Conservation (phyloP, 148 eudicot genomes). For the Drosera capensis region DNA sequence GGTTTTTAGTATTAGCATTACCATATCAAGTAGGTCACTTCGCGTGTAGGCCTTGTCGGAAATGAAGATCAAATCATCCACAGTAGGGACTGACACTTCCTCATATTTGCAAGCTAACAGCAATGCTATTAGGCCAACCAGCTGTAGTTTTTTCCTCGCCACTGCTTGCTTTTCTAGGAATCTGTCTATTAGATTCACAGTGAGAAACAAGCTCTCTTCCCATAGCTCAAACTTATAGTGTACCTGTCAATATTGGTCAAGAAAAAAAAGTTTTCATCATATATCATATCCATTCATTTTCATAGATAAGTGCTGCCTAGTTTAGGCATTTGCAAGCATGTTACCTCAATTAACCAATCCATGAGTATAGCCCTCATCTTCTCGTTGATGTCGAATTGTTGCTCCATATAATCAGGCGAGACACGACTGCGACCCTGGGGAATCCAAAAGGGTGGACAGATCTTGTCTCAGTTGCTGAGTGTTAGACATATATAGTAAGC, state of each 20-base stretch:
- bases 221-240: constrained; percentile 79
- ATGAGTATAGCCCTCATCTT: constrained; percentile 73
- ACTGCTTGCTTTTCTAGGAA: constrained; percentile 48
- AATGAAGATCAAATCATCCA: constrained; percentile 70
- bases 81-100: constrained; percentile 78
- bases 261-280: background rate
- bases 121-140: constrained; percentile 80
- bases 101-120: constrained; percentile 87
- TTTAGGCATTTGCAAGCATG: background rate
- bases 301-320: background rate
- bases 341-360: constrained; percentile 86
- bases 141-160: constrained; percentile 72
- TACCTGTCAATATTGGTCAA: constrained; percentile 32
- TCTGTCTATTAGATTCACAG: constrained; percentile 70
- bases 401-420: constrained; percentile 43
- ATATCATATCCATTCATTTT: background rate
- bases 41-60: constrained; percentile 78
- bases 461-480: background rate
- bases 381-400: constrained; percentile 62
- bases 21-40: constrained; percentile 74
- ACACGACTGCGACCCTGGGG: constrained; percentile 42
- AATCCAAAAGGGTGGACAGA: background rate
- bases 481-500: too few species aligned
- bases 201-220: constrained; percentile 70
- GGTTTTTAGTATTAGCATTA: constrained; percentile 7